phyloP scores from a whole-genome alignment of 2,329 filamentous ascomycete species.

The Mycosphaerella arachidis region DNA sequence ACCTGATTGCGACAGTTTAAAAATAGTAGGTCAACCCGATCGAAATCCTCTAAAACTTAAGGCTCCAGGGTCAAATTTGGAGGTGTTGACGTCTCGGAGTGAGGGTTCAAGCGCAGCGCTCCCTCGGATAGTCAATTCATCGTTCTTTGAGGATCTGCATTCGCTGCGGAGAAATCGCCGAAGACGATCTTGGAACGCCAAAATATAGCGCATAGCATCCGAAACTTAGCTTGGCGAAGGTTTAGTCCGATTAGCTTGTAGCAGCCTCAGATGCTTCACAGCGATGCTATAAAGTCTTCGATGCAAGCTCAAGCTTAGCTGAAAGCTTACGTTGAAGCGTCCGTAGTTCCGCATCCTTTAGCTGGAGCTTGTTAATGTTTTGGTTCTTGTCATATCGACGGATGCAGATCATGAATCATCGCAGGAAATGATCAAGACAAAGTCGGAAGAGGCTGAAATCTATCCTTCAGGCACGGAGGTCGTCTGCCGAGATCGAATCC shows the following conservation, averaged over 20 bases:
- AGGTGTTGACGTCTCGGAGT: too few species aligned
- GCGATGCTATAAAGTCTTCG: neutral
- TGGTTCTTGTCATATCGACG: neutral
- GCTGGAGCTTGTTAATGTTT: neutral
- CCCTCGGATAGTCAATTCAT: neutral
- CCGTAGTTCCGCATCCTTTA: neutral
- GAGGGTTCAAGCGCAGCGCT: too few species aligned
- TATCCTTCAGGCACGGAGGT: neutral
- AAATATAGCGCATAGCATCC: neutral
- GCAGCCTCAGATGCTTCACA: neutral
- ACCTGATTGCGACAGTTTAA: too few species aligned
- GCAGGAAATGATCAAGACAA: neutral
- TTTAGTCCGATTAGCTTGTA: neutral
- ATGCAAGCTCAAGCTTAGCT: neutral
- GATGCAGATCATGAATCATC: neutral
- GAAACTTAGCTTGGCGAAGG: neutral
- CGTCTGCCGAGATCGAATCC: neutral
- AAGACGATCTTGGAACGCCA: neutral
- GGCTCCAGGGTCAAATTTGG: too few species aligned
- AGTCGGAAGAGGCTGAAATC: neutral
- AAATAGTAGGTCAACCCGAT: too few species aligned
- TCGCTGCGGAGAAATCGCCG: neutral
- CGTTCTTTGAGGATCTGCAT: neutral
- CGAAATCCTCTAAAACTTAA: too few species aligned
- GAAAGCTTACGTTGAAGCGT: neutral